These are phyloP conservation scores for Plasmodium gallinaceum DNA, from an alignment of 169 alveolate genomes.

Conservation along the genomic window DNA sequence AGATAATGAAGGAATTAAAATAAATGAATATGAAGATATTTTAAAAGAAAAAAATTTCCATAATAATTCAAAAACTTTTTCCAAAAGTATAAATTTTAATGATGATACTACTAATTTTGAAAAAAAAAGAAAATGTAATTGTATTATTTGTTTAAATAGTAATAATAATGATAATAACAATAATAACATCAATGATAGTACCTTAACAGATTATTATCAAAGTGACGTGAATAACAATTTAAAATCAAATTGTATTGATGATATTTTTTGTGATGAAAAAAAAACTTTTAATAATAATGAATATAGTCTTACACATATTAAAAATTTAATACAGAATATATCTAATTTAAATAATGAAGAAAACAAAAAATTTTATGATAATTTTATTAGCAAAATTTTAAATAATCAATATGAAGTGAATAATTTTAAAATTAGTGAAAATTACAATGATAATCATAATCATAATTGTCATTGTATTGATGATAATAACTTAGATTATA, in stretches of 20 bases:
- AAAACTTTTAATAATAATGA: background rate
- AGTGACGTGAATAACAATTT: background rate
- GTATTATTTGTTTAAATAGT: background rate
- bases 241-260: background rate
- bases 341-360: slow-evolving; percentile 3
- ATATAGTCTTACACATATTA: background rate
- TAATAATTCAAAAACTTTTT: background rate
- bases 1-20: background rate
- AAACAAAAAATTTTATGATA: slow-evolving; percentile 3
- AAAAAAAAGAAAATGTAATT: background rate
- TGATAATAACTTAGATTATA: background rate
- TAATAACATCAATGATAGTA: too few relatives aligned
- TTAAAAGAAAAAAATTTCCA: background rate
- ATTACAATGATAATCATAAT: slow-evolving; percentile 1
- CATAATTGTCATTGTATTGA: background rate
- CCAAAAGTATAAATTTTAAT: background rate
- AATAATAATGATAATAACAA: background rate
- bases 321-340: slow-evolving; percentile 20
- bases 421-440: background rate
- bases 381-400: background rate
- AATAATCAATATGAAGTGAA: background rate
- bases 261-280: too few relatives aligned
- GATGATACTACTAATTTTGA: background rate
- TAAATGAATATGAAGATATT: background rate
- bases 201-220: background rate